Evolutionary conservation across 768 basidiomycete genomes (phyloP).

Genomic region (Leccinum boreale): DNA sequence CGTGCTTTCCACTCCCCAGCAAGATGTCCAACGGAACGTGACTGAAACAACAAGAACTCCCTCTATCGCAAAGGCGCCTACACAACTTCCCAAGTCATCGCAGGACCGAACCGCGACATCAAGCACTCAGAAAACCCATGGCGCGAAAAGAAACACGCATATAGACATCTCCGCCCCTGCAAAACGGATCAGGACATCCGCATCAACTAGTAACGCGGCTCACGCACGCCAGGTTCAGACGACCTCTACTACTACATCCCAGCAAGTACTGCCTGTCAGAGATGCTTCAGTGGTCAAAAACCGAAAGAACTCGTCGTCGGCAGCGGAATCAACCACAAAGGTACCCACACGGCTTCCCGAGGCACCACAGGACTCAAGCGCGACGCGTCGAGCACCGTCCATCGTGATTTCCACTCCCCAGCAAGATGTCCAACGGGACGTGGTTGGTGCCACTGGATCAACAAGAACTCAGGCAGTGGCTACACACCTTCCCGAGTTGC

Average conservation of each 20-base stretch:
- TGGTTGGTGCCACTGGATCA: not conserved
- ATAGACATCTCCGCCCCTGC: slow-evolving; percentile 10
- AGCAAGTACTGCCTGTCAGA: not conserved
- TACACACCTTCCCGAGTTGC: not conserved
- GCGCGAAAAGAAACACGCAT: slow-evolving; percentile 21
- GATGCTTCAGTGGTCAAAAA: slow-evolving; percentile 4
- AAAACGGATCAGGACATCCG: slow-evolving; percentile 12
- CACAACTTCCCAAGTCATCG: not conserved
- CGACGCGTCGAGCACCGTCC: not conserved
- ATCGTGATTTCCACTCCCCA: not conserved
- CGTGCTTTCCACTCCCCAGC: not conserved
- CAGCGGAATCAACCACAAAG: not conserved
- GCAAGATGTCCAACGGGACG: not conserved
- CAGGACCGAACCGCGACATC: not conserved
- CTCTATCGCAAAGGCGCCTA: not conserved
- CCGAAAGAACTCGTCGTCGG: not conserved
- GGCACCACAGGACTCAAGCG: not conserved
- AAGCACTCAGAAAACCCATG: not conserved
- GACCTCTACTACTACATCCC: not conserved
- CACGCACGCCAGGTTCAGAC: not conserved
- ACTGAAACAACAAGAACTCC: not conserved
- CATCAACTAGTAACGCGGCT: not conserved
- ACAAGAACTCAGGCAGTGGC: not conserved
- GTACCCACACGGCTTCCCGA: not conserved
- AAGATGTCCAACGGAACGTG: not conserved